Base-by-base conservation (phyloP, 1,139 yeast species). In the Debaryomycetaceae sp. region DNA sequence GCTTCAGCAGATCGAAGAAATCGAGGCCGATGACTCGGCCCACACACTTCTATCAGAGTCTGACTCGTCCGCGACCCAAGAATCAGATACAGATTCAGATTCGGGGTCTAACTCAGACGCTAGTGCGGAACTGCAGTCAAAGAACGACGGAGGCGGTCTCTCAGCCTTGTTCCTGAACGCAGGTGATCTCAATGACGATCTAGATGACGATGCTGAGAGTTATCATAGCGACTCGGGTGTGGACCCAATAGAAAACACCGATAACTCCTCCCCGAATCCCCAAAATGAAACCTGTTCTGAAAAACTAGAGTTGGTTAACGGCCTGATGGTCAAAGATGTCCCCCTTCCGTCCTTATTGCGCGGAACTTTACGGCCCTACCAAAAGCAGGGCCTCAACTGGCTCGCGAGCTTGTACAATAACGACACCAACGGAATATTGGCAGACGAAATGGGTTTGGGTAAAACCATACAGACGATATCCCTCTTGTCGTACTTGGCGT, bases 381-480 rank as follows among this genome's bases (percentile, higher is more conserved):
- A 92, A 52, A 90, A 86, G 37, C 95, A 85, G 50, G 99, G 99
- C 33, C 66, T 92, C 27, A 93, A 92, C 43, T 92, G 98, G 99
- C 61, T 92, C 29, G 97, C 96, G 1, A 86, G 96, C 31, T 60
- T 92, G 36, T 90, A 87, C 55, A 83, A 85, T 47, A 85, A 85
- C 46, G 77, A 82, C 35, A 92, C 97, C 5, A 92, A 90, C 51
- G 98, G 99, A 37, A 92, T 92, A 32, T 67, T 92, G 29, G 99
- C 99, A 1, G 99, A 90, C 55, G 99, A 90, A 51, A 90, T 90
- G 99, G 99, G 99, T 33, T 67, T 92, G 29, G 99, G 99, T 45
- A 85, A 85, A 47, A 92, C 99, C 0, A 90, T 92, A 36, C 99
- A 92, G 52, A 90, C 99, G 0, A 92, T 92, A 32, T 73, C 97